Conservation (phyloP, 164 flowering plant species). For the Stephania yunnanensis region DNA sequence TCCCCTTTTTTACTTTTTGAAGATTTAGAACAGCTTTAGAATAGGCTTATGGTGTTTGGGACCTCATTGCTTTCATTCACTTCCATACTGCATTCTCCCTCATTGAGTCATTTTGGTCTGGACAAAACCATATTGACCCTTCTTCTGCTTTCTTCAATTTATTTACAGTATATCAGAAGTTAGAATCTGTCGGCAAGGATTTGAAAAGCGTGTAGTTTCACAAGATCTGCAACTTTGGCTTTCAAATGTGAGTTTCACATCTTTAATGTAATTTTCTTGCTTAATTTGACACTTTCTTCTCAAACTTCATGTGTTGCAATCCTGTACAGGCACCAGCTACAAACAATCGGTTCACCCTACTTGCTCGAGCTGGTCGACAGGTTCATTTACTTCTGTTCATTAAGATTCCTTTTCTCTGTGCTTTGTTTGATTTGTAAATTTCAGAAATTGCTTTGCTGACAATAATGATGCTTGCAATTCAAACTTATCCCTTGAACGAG, state of each 20-base stretch:
- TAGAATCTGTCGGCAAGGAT: slow-evolving; percentile 73
- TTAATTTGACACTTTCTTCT: neutral
- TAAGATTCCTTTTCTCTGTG: neutral
- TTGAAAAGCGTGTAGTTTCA: slow-evolving; percentile 89
- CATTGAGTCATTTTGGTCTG: too few relatives aligned
- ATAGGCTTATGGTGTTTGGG: too few relatives aligned
- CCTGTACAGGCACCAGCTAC: slow-evolving; percentile 54
- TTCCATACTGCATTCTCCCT: too few relatives aligned
- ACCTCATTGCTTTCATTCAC: too few relatives aligned
- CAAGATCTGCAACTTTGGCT: slow-evolving; percentile 97
- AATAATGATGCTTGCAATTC: neutral
- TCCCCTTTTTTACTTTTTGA: too few relatives aligned
- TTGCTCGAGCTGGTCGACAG: slow-evolving; percentile 98
- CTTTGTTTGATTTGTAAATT: neutral
- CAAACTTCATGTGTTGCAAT: neutral
- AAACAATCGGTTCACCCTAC: slow-evolving; percentile 53
- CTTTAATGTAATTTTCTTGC: neutral
- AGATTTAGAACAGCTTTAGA: too few relatives aligned
- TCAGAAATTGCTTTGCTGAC: neutral
- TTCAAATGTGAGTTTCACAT: slow-evolving; percentile 63
- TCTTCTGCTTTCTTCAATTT: slow-evolving; percentile 4
- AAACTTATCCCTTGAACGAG: neutral
- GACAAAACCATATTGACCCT: neutral
- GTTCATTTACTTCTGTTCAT: slow-evolving; percentile 19
- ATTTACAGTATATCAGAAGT: slow-evolving; percentile 56